Conservation (phyloP, 768 basidiomycete genomes). For the Grammothele lineata region DNA sequence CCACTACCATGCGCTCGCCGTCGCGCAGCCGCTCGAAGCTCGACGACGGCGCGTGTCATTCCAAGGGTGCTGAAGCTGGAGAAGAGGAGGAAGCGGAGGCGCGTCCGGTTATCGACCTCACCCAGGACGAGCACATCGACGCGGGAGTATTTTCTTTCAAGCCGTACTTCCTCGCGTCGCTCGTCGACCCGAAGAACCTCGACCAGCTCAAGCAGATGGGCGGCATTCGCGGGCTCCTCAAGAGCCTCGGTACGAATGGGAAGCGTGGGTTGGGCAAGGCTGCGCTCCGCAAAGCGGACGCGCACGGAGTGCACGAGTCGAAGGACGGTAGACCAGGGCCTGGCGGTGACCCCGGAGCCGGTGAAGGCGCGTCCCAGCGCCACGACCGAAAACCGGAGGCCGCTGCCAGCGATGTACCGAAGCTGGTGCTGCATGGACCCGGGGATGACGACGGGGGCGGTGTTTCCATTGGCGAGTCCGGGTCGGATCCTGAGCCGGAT, state of each 20-base stretch:
- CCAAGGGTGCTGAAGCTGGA: slow-evolving; percentile 3
- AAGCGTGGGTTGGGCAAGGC: slow-evolving; percentile 38
- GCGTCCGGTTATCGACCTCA: slow-evolving; percentile 26
- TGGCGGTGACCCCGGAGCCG: too few species aligned
- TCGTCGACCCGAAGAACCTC: slow-evolving; percentile 87
- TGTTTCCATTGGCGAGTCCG: neutral
- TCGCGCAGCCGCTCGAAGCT: slow-evolving; percentile 12
- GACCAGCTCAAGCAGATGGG: slow-evolving; percentile 64
- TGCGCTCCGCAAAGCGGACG: slow-evolving; percentile 10
- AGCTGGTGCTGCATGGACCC: slow-evolving; percentile 22
- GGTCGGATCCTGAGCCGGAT: slow-evolving; percentile 7
- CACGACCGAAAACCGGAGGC: slow-evolving; percentile 23
- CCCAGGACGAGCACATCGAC: slow-evolving; percentile 47
- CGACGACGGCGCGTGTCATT: too few species aligned
- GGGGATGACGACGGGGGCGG: slow-evolving; percentile 16
- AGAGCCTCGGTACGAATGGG: slow-evolving; percentile 67
- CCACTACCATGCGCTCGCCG: slow-evolving; percentile 18
- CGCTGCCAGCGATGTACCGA: slow-evolving; percentile 18
- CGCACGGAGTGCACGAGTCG: slow-evolving; percentile 4
- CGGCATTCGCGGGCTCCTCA: slow-evolving; percentile 61
- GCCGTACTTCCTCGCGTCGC: slow-evolving; percentile 72
- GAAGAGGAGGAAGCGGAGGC: slow-evolving; percentile 22
- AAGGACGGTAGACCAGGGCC: slow-evolving; percentile 13
- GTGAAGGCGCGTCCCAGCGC: slow-evolving; percentile 29
- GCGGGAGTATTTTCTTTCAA: slow-evolving; percentile 70